These are phyloP conservation scores for Carex parvula DNA, from an alignment of 176 grass and related monocot genomes.

Conservation along the genomic window DNA sequence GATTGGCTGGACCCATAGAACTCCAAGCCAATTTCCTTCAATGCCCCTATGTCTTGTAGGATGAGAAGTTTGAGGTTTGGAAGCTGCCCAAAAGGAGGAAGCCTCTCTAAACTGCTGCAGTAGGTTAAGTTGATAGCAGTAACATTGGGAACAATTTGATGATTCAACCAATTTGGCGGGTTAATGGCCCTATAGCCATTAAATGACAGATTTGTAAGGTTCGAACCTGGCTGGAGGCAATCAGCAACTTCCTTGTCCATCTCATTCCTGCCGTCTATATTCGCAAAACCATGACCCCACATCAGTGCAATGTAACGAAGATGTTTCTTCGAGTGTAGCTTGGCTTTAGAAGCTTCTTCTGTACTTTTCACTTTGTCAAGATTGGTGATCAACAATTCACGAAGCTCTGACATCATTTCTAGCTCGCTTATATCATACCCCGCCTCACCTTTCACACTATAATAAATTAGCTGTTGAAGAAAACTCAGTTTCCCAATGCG, in stretches of 20 bases:
- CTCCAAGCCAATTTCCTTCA: not conserved
- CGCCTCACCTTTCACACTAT: not conserved
- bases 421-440: conserved; percentile 34
- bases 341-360: conserved; percentile 21
- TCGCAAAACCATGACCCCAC: not conserved
- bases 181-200: not conserved
- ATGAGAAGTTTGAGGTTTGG: not conserved
- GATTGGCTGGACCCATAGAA: not conserved
- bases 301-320: not conserved
- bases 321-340: conserved; percentile 11
- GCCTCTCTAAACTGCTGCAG: not conserved
- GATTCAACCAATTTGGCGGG: conserved; percentile 17
- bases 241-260: conserved; percentile 20
- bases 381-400: conserved; percentile 12
- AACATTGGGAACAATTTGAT: conserved; percentile 16
- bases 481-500: conserved; percentile 25
- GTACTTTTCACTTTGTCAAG: conserved; percentile 29
- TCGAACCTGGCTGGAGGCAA: conserved; percentile 12
- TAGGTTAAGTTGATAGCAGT: not conserved
- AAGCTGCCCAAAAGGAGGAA: conserved; percentile 25
- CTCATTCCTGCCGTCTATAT: not conserved
- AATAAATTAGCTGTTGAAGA: conserved; percentile 25
- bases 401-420: conserved; percentile 29
- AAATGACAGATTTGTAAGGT: conserved; percentile 14
- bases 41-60: not conserved